These are phyloP conservation scores for Barnettozyma wickerhamii DNA, from an alignment of 805 yeast species.

Conservation along the genomic window DNA sequence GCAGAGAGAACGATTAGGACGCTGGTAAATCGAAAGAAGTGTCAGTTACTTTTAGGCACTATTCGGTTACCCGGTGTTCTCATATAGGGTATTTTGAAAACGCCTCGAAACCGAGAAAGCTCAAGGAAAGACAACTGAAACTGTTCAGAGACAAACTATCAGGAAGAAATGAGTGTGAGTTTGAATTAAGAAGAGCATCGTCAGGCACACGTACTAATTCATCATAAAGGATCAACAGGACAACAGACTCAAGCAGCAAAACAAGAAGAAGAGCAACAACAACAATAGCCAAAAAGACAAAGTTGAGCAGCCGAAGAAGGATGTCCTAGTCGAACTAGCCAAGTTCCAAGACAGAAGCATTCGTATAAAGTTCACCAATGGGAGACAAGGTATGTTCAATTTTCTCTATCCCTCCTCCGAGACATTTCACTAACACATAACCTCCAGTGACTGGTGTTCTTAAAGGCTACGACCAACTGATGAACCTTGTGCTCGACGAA, in stretches of 20 bases:
- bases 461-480: conserved; percentile 79
- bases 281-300: conserved; percentile 27
- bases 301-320: conserved; percentile 78
- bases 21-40: too few species aligned
- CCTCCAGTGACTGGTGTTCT: conserved; percentile 59
- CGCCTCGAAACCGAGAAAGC: too few species aligned
- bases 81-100: neutral
- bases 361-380: conserved; percentile 79
- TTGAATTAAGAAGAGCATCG: too few species aligned
- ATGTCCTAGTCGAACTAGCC: conserved; percentile 78
- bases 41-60: too few species aligned
- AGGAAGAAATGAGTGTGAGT: neutral
- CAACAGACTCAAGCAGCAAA: conserved; percentile 5
- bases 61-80: neutral
- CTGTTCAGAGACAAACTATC: neutral
- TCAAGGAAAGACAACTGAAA: neutral
- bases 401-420: too few species aligned
- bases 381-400: conserved; percentile 49
- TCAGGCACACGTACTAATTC: too few species aligned
- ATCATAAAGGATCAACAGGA: conserved; percentile 5
- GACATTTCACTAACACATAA: conserved; percentile 6
- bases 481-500: conserved; percentile 74
- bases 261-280: conserved; percentile 9
- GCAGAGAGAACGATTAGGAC: too few species aligned
- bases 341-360: conserved; percentile 70